Evolutionary conservation across 164 flowering plant genomes (phyloP).

Genomic region (Cinnamomum chago): DNA sequence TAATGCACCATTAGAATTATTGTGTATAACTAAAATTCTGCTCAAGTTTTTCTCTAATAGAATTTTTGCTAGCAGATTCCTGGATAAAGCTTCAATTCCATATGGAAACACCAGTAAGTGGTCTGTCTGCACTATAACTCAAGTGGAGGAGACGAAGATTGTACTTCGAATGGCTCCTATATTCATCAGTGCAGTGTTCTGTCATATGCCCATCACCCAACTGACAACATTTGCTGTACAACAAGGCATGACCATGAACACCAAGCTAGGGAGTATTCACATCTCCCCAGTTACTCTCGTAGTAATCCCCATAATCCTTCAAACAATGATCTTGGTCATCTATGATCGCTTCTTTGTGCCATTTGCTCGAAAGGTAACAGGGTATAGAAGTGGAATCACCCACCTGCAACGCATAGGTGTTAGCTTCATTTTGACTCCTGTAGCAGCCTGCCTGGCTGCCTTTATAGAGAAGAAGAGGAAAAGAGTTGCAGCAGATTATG

Average conservation of each 20-base stretch:
- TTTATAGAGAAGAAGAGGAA: slow-evolving; percentile 52
- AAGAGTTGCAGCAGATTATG: slow-evolving; percentile 22
- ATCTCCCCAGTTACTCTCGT: slow-evolving; percentile 41
- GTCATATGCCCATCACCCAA: slow-evolving; percentile 58
- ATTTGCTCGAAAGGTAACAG: slow-evolving; percentile 25
- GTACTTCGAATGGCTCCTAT: slow-evolving; percentile 51
- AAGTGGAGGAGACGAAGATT: slow-evolving; percentile 31
- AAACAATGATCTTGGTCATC: slow-evolving; percentile 41
- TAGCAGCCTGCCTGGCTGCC: slow-evolving; percentile 52
- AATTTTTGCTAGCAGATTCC: slow-evolving; percentile 4
- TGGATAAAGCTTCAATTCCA: slow-evolving; percentile 35
- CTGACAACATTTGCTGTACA: slow-evolving; percentile 58
- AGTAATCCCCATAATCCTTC: slow-evolving; percentile 47
- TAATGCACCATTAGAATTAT: neutral
- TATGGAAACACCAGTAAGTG: slow-evolving; percentile 21
- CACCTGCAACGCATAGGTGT: slow-evolving; percentile 58
- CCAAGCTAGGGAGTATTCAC: slow-evolving; percentile 36
- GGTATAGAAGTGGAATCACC: slow-evolving; percentile 40
- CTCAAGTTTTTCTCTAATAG: neutral
- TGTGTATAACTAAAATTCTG: neutral
- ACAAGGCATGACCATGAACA: slow-evolving; percentile 65
- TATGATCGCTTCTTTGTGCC: slow-evolving; percentile 56
- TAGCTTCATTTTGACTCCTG: slow-evolving; percentile 25
- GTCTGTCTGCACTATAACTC: slow-evolving; percentile 36
- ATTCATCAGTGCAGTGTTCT: slow-evolving; percentile 45